A percentile compares a stretch with the other conserved stretches of the same genome.
These are phyloP conservation scores for Trametes punicea DNA, from an alignment of 768 basidiomycete species.

Conservation along the genomic window DNA sequence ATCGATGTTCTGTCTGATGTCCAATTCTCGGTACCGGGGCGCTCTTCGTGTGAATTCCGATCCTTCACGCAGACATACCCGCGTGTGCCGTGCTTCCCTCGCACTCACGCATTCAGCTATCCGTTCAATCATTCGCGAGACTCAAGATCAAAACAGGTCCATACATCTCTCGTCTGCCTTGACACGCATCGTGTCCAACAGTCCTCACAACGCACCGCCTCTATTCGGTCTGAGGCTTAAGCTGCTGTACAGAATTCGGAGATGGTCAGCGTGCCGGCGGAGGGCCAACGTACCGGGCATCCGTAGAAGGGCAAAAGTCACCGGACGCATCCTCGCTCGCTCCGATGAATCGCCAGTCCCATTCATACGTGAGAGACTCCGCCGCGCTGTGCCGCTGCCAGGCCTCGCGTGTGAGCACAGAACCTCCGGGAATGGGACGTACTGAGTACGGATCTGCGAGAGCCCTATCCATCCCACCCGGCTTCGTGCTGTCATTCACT, in stretches of 20 bases:
- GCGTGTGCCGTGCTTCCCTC: neutral
- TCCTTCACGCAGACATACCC: conserved; percentile 5
- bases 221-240: neutral
- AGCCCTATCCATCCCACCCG: neutral
- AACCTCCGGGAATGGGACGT: neutral
- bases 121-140: neutral
- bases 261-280: neutral
- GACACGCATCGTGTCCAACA: too few relatives aligned
- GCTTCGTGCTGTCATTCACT: neutral
- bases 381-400: neutral
- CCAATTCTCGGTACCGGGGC: neutral
- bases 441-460: conserved; percentile 4
- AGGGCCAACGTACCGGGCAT: neutral
- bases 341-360: conserved; percentile 12
- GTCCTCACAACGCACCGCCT: neutral
- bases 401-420: neutral
- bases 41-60: conserved; percentile 14
- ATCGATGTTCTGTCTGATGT: neutral
- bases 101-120: neutral
- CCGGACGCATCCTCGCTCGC: conserved; percentile 6
- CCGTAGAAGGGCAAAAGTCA: neutral
- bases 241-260: neutral
- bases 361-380: conserved; percentile 11
- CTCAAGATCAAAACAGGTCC: too few relatives aligned
- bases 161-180: neutral